Percentiles rank a stretch among this genome's conserved stretches.
These are phyloP conservation scores for Microdochium nivale DNA, from an alignment of 2,329 filamentous ascomycete genomes.

Conservation along the genomic window DNA sequence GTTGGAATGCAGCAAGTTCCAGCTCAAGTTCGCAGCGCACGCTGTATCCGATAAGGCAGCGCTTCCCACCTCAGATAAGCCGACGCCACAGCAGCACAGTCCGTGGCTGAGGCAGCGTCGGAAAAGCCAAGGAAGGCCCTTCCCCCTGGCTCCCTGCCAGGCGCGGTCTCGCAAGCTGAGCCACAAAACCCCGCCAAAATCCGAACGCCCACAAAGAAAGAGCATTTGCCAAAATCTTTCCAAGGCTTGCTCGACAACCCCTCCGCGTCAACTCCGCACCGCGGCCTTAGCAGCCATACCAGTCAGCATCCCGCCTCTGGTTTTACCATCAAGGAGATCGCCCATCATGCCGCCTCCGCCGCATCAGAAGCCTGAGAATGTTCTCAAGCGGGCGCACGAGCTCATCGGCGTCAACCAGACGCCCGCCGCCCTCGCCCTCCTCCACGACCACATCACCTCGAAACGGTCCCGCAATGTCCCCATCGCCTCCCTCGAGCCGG, in stretches of 20 bases:
- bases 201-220: neutral
- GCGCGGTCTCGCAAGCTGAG: no score
- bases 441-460: conserved; percentile 98
- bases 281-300: neutral
- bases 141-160: no score
- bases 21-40: no score
- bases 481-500: conserved; percentile 91
- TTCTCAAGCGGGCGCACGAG: conserved; percentile 96
- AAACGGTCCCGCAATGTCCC: conserved; percentile 97
- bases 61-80: no score
- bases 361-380: conserved; percentile 98
- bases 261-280: conserved; percentile 4
- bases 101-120: no score
- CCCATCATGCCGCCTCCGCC: conserved; percentile 75
- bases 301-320: neutral
- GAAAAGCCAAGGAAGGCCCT: no score
- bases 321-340: conserved; percentile 18
- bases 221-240: neutral
- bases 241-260: neutral
- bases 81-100: no score
- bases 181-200: neutral
- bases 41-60: no score
- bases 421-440: conserved; percentile 82
- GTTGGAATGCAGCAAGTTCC: no score
- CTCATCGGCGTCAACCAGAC: conserved; percentile 96